These are phyloP conservation scores for Circinella minor DNA, from an alignment of 371 early-diverging fungal species.

Conservation along the genomic window DNA sequence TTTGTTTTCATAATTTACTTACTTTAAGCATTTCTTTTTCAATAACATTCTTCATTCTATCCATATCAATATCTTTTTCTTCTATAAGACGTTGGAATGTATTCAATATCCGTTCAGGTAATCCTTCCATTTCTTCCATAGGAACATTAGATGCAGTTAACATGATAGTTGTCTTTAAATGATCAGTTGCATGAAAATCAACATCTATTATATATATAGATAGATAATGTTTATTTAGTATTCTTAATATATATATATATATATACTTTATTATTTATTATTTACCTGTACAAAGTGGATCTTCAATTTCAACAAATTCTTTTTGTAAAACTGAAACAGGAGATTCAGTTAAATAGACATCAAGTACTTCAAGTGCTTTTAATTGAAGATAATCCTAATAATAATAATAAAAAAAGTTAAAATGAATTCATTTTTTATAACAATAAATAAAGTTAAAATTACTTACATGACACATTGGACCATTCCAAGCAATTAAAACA, in stretches of 20 bases:
- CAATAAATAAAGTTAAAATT: not conserved
- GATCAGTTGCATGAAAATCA: slow-evolving; percentile 57
- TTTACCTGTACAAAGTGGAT: slow-evolving; percentile 67
- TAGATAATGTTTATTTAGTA: no score
- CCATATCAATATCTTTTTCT: slow-evolving; percentile 67
- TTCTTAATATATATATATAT: no score
- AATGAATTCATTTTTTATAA: not conserved
- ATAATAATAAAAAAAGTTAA: not conserved
- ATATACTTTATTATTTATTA: not conserved
- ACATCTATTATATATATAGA: no score
- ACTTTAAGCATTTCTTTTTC: slow-evolving; percentile 65
- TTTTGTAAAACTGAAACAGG: slow-evolving; percentile 67
- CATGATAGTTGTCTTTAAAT: slow-evolving; percentile 58
- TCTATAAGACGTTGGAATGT: slow-evolving; percentile 53
- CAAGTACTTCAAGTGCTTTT: slow-evolving; percentile 54
- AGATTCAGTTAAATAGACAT: slow-evolving; percentile 67
- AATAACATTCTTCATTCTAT: slow-evolving; percentile 64
- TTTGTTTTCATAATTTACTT: not conserved
- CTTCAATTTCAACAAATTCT: slow-evolving; percentile 73
- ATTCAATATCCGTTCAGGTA: slow-evolving; percentile 50
- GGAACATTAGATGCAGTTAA: slow-evolving; percentile 65
- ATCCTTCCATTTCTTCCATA: slow-evolving; percentile 62
- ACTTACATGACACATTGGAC: slow-evolving; percentile 62
- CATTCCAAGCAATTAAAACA: slow-evolving; percentile 66
- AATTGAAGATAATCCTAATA: slow-evolving; percentile 44